Evolutionary conservation across 1,284 basidiomycete genomes (phyloP).

Genomic region (Sutorius eximius): DNA sequence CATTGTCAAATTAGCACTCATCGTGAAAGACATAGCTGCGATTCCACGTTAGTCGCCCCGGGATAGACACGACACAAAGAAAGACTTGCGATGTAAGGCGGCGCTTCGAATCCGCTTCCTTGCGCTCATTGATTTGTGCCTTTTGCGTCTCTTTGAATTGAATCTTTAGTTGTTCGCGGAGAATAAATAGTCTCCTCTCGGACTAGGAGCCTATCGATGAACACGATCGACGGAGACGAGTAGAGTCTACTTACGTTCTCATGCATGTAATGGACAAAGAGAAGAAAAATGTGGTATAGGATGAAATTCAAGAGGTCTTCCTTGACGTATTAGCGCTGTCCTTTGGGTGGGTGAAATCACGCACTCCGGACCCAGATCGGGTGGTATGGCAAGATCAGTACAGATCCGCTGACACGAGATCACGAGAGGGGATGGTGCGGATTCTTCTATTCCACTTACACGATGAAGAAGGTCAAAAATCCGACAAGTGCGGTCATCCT

Average conservation of each 20-base stretch:
- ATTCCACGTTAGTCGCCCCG: slow-evolving; percentile 6
- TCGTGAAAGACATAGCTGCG: slow-evolving; percentile 75
- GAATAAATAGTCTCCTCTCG: slow-evolving; percentile 59
- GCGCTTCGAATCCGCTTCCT: slow-evolving; percentile 76
- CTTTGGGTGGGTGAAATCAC: slow-evolving; percentile 22
- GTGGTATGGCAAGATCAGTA: slow-evolving; percentile 54
- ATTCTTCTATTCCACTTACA: slow-evolving; percentile 43
- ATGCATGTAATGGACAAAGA: slow-evolving; percentile 58
- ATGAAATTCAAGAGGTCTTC: slow-evolving; percentile 66
- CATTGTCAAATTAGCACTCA: slow-evolving; percentile 36
- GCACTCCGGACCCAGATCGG: slow-evolving; percentile 55
- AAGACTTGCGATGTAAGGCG: slow-evolving; percentile 70
- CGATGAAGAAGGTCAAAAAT: slow-evolving; percentile 55
- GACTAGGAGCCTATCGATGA: slow-evolving; percentile 34
- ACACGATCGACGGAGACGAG: not conserved
- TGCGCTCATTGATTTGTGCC: slow-evolving; percentile 82
- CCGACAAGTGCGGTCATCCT: slow-evolving; percentile 66
- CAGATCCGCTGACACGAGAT: slow-evolving; percentile 43
- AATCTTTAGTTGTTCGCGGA: slow-evolving; percentile 73
- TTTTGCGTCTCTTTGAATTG: slow-evolving; percentile 79
- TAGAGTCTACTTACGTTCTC: slow-evolving; percentile 40
- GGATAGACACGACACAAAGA: not conserved
- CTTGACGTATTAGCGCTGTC: slow-evolving; percentile 11
- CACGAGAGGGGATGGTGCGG: not conserved
- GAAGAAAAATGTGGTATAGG: slow-evolving; percentile 58